These are phyloP conservation scores for Chaetomium tenue DNA, from an alignment of 495 filamentous ascomycete species.

Conservation along the genomic window DNA sequence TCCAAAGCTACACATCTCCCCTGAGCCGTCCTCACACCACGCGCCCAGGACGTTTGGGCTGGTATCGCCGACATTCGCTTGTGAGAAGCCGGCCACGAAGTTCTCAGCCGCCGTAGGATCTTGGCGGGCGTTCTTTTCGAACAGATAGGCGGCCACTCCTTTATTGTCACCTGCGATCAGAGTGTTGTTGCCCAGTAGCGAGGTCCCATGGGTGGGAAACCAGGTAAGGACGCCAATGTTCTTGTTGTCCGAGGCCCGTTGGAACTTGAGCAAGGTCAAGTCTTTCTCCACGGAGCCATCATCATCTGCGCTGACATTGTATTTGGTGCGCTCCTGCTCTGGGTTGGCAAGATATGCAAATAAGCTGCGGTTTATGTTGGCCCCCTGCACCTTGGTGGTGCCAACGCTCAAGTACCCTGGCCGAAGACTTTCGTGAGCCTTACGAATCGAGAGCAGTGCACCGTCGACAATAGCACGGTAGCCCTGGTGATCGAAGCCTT, in stretches of 20 bases:
- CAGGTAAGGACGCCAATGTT: slow-evolving; percentile 80
- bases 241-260: slow-evolving; percentile 66
- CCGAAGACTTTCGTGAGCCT: slow-evolving; percentile 73
- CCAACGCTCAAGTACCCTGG: slow-evolving; percentile 72
- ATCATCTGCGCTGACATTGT: slow-evolving; percentile 56
- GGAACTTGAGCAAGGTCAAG: slow-evolving; percentile 79
- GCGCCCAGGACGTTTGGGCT: slow-evolving; percentile 85
- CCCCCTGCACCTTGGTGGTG: slow-evolving; percentile 69
- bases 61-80: slow-evolving; percentile 91
- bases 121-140: slow-evolving; percentile 66
- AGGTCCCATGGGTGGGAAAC: slow-evolving; percentile 94
- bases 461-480: slow-evolving; percentile 91
- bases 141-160: slow-evolving; percentile 82
- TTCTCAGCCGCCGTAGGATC: slow-evolving; percentile 56
- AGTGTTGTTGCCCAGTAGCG: slow-evolving; percentile 89
- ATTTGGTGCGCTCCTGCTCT: slow-evolving; percentile 68
- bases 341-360: slow-evolving; percentile 93
- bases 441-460: slow-evolving; percentile 72
- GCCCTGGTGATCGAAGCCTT: slow-evolving; percentile 84
- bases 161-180: slow-evolving; percentile 94
- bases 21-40: slow-evolving; percentile 77
- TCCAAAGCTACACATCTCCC: slow-evolving; percentile 64
- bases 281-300: slow-evolving; percentile 80
- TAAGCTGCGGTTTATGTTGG: slow-evolving; percentile 87
- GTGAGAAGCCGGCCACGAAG: slow-evolving; percentile 94